A percentile compares a stretch with the other conserved stretches of the same genome.
phyloP scores from a whole-genome alignment of 768 basidiomycete species.

The Boletus vinaceobasis region DNA sequence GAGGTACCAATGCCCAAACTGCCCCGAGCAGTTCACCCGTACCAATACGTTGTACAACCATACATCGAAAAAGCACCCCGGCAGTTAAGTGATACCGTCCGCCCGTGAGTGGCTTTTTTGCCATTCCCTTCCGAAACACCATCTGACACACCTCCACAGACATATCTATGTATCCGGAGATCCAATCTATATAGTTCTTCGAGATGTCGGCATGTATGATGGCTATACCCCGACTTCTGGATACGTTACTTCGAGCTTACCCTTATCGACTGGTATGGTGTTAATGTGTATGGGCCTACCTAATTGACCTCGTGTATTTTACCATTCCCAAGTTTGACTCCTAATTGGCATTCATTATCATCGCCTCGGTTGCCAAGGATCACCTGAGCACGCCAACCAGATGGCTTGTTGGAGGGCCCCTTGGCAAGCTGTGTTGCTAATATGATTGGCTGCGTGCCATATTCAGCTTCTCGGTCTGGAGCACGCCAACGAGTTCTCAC shows the following conservation, averaged over 20 bases:
- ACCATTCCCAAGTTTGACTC: not conserved
- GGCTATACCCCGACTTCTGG: not conserved
- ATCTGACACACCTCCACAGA: not conserved
- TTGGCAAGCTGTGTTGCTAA: slow-evolving; percentile 22
- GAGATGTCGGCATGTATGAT: not conserved
- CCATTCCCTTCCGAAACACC: not conserved
- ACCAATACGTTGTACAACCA: slow-evolving; percentile 21
- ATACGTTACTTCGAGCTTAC: not conserved
- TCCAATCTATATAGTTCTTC: not conserved
- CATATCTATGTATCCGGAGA: not conserved
- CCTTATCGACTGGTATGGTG: not conserved
- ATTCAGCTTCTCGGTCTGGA: no score
- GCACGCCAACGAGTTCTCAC: not conserved
- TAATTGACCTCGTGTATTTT: slow-evolving; percentile 10
- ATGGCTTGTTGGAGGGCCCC: slow-evolving; percentile 5
- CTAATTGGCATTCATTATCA: not conserved
- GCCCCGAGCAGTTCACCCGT: slow-evolving; percentile 25
- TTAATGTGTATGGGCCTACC: not conserved
- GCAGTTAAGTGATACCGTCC: not conserved
- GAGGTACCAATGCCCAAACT: slow-evolving; percentile 15
- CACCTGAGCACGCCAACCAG: slow-evolving; percentile 1
- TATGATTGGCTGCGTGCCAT: not conserved
- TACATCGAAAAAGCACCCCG: slow-evolving; percentile 4
- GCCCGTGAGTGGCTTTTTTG: not conserved
- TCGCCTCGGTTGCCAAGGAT: slow-evolving; percentile 1